A percentile compares a stretch with the other conserved stretches of the same genome.
These are phyloP conservation scores for Sanghuangporus weigelae DNA, from an alignment of 1,284 basidiomycete genomes.

Conservation along the genomic window DNA sequence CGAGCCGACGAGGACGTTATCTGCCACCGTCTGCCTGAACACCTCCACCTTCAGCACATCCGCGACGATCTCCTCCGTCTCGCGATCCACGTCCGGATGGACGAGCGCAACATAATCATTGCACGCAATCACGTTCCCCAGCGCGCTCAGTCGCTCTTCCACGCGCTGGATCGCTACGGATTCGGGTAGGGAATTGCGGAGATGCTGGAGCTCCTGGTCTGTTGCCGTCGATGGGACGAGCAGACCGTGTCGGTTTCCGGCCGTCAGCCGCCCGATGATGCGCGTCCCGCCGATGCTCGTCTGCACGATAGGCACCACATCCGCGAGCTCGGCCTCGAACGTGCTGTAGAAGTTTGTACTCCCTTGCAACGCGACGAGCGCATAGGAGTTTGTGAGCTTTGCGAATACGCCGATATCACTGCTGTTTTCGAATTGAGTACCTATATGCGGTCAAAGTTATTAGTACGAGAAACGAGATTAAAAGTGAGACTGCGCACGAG, in stretches of 20 bases:
- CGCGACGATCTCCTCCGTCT: slow-evolving; percentile 99
- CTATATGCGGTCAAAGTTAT: slow-evolving; percentile 33
- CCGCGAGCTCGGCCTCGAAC: slow-evolving; percentile 91
- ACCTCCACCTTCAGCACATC: slow-evolving; percentile 99
- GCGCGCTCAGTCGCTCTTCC: slow-evolving; percentile 92
- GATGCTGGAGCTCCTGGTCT: slow-evolving; percentile 97
- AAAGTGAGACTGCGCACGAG: slow-evolving; percentile 43
- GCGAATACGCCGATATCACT: slow-evolving; percentile 94
- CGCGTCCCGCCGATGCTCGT: slow-evolving; percentile 94
- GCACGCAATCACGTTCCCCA: slow-evolving; percentile 98
- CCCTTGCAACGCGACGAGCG: slow-evolving; percentile 88
- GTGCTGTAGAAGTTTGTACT: slow-evolving; percentile 98
- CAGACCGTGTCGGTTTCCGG: slow-evolving; percentile 93
- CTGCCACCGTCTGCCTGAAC: slow-evolving; percentile 95
- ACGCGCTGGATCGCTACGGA: slow-evolving; percentile 90
- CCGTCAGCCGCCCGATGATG: slow-evolving; percentile 90
- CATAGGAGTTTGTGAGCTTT: slow-evolving; percentile 96
- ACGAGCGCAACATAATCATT: slow-evolving; percentile 98
- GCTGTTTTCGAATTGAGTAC: slow-evolving; percentile 94
- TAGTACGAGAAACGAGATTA: not conserved
- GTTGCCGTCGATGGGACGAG: slow-evolving; percentile 95
- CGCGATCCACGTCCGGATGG: slow-evolving; percentile 95
- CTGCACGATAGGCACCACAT: slow-evolving; percentile 95
- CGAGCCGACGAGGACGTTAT: slow-evolving; percentile 94
- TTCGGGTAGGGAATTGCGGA: slow-evolving; percentile 95